Base-by-base conservation (phyloP, 805 yeast species). In the Candida railenensis region DNA sequence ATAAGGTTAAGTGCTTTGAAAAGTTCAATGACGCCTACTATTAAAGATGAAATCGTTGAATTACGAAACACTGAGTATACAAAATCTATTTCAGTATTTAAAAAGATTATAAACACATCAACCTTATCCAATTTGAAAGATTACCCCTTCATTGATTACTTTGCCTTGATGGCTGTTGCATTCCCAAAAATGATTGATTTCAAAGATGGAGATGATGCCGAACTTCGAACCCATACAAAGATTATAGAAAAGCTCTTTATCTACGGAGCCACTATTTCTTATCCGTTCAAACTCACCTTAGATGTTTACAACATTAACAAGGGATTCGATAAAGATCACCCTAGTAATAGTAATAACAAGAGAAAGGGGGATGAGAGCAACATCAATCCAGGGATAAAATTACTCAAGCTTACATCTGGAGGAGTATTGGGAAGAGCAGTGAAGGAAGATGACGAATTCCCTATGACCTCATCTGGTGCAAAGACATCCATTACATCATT, bases 121-220 rank as follows among this genome's bases (percentile, higher is more conserved):
- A 11, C 48, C 4, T 28, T 45, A 2, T 34, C 15, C n/a, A 41
- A 43, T 19, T 40, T 52, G 22, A 37, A 47, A n/a, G 43, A 45
- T 22, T 55, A 48, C 25, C 55, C 58, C 3, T 57, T 57, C 46
- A 37, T 54, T 37, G 61, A 55, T 43, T 51, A 55, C 44, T 48
- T 45, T 16, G 20, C 54, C 8, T 34, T 51, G n/a, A 48, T 57
- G 53, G 46, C 49, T 19, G 42, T 53, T 32, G 49, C 50, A 41
- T 54, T 55, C 42, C 58, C 59, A 5, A 40, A 46, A 19, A 57
- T 55, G 59, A 43, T 56, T 40, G 47, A 30, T n/a, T 44, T 50
- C 21, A 50, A 49, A 16, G 43, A 41, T n/a, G 52, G 41, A n/a
- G 46, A 48, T 12, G 40, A 37, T 12, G 33, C 36, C 12, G 48